Conservation (phyloP, 305 asterid genomes). For the Solanum hybrid region DNA sequence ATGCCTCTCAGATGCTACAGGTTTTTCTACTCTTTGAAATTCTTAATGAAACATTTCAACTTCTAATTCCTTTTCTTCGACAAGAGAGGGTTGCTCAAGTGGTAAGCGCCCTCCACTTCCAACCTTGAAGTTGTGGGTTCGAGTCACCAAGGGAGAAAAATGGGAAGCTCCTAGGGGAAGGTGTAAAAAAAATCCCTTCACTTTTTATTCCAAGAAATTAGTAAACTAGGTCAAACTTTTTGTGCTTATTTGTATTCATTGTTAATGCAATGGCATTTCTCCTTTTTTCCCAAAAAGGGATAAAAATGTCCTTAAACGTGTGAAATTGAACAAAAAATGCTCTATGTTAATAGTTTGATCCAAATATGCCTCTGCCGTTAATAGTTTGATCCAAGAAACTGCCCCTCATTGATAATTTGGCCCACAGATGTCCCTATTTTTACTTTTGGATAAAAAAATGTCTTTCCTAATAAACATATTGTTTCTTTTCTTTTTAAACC, state of each 20-base stretch:
- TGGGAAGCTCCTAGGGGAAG: neutral
- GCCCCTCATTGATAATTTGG: neutral
- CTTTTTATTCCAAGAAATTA: neutral
- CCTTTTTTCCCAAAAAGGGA: neutral
- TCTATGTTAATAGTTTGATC: neutral
- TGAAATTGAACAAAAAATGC: neutral
- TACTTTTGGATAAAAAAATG: neutral
- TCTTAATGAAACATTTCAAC: neutral
- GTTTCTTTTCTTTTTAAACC: neutral
- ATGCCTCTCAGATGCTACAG: constrained; percentile 89
- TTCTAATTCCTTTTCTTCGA: neutral
- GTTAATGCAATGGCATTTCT: neutral
- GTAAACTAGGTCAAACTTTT: neutral
- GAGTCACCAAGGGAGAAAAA: neutral
- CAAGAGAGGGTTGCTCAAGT: neutral
- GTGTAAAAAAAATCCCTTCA: neutral
- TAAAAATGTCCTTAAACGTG: neutral
- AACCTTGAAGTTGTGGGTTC: neutral
- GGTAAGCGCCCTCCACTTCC: neutral
- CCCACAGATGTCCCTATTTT: neutral
- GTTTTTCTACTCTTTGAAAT: constrained; percentile 19
- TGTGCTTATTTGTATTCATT: neutral
- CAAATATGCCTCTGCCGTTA: neutral
- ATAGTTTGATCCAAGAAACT: neutral
- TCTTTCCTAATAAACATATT: neutral